phyloP scores from a whole-genome alignment of 169 alveolate genomes.

The Toxoplasma gondii region DNA sequence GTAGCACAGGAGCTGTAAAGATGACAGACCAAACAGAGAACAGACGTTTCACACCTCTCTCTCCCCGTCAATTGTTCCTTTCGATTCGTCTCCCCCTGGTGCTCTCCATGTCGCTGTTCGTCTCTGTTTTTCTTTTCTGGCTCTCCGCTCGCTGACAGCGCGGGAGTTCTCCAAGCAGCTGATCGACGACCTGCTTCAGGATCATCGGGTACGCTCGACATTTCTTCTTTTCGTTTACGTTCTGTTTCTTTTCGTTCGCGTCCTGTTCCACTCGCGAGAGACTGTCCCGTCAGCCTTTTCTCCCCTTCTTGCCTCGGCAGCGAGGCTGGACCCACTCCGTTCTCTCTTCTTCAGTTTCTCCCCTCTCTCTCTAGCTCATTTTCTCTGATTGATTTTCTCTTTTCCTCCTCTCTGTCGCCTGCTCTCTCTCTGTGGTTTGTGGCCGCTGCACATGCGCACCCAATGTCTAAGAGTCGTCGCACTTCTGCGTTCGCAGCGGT shows the following conservation, averaged over 20 bases:
- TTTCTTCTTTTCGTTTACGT: not conserved
- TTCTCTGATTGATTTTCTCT: not conserved
- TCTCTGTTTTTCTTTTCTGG: not conserved
- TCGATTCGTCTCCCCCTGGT: not conserved
- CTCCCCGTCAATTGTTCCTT: not conserved
- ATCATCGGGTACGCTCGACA: not conserved
- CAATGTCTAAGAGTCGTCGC: too few relatives aligned
- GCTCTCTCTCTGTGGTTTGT: not conserved
- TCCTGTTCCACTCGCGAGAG: too few relatives aligned
- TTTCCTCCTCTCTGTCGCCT: not conserved
- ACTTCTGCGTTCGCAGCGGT: too few relatives aligned
- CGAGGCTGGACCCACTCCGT: too few relatives aligned
- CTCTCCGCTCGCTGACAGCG: not conserved
- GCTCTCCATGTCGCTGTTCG: too few relatives aligned
- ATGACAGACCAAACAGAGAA: too few relatives aligned
- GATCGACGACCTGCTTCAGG: constrained; percentile 42
- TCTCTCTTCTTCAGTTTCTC: not conserved
- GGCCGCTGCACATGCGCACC: too few relatives aligned
- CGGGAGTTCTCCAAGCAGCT: constrained; percentile 53
- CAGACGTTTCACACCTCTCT: not conserved
- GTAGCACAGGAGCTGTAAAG: too few relatives aligned
- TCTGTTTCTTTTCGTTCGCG: not conserved
- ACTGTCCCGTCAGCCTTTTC: too few relatives aligned
- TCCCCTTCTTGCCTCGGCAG: too few relatives aligned
- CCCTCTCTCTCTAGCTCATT: not conserved